Evolutionary conservation across 1,284 basidiomycete species (phyloP).

Genomic region (Anthracocystis setariae): DNA sequence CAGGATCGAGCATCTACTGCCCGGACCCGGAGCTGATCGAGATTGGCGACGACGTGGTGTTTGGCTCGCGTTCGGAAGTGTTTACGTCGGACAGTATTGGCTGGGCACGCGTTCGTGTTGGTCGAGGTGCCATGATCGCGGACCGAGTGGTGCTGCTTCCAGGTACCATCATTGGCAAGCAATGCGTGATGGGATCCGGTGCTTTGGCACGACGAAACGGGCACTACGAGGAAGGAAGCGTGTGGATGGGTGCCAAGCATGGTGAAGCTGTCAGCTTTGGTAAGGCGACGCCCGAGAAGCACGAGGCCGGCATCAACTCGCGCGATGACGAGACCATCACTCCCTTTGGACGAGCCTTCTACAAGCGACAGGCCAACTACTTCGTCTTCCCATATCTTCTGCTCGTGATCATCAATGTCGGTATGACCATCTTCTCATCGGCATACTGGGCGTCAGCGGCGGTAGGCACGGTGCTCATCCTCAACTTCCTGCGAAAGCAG

Average conservation of each 20-base stretch:
- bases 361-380: constrained; percentile 67
- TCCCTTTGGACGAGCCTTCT: constrained; percentile 66
- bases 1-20: constrained; percentile 67
- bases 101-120: constrained; percentile 65
- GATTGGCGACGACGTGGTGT: constrained; percentile 67
- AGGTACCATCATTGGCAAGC: constrained; percentile 64
- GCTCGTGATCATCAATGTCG: constrained; percentile 64
- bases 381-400: constrained; percentile 67
- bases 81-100: constrained; percentile 67
- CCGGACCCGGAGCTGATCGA: constrained; percentile 67
- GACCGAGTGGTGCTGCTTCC: constrained; percentile 66
- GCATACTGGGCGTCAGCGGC: constrained; percentile 66
- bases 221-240: constrained; percentile 66
- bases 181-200: constrained; percentile 67
- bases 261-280: constrained; percentile 68
- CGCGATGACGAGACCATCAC: constrained; percentile 64
- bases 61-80: constrained; percentile 67
- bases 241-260: constrained; percentile 68
- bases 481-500: constrained; percentile 57
- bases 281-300: constrained; percentile 55
- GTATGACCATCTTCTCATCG: constrained; percentile 62
- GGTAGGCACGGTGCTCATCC: constrained; percentile 62
- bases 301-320: constrained; percentile 29
- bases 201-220: constrained; percentile 65
- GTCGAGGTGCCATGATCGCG: constrained; percentile 67